A percentile compares a stretch with the other conserved stretches of the same genome.
phyloP scores from a whole-genome alignment of 495 filamentous ascomycete species.

The Symbiotaphrina buchneri region DNA sequence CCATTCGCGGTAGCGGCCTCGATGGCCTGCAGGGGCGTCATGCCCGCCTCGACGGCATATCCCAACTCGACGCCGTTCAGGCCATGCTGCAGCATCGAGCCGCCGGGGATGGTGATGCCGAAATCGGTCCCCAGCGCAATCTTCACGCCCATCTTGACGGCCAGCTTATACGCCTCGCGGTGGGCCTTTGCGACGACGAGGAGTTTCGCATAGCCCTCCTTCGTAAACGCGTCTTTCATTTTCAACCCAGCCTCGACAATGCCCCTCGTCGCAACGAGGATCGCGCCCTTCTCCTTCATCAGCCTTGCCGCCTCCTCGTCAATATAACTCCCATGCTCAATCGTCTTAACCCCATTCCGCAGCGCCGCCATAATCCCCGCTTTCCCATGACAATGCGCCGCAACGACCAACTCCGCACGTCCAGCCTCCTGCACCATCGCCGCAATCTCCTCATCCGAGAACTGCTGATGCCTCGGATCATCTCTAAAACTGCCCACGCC shows the following conservation, averaged over 20 bases:
- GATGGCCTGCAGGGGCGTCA: constrained; percentile 27
- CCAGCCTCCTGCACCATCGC: constrained; percentile 24
- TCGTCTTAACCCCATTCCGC: constrained; percentile 18
- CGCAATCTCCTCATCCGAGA: constrained; percentile 23
- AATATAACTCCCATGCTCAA: constrained; percentile 21
- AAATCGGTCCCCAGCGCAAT: constrained; percentile 22
- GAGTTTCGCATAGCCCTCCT: constrained; percentile 19
- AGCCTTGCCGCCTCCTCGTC: constrained; percentile 22
- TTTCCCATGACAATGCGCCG: constrained; percentile 27
- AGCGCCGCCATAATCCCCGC: constrained; percentile 25
- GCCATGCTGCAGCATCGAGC: constrained; percentile 13
- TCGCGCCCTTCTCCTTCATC: constrained; percentile 20
- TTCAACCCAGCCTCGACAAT: constrained; percentile 16
- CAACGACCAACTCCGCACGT: constrained; percentile 19
- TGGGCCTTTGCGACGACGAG: no score
- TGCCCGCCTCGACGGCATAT: constrained; percentile 23
- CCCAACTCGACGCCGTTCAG: constrained; percentile 23
- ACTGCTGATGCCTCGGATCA: constrained; percentile 21
- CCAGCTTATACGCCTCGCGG: no score
- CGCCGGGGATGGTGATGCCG: constrained; percentile 6
- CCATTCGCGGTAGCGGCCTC: constrained; percentile 27
- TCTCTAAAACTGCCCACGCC: constrained; percentile 22
- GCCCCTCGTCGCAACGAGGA: constrained; percentile 21
- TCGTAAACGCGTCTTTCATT: constrained; percentile 11
- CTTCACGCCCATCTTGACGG: no score